Evolutionary conservation across 345 rosid species (phyloP), one percentile per base, ranked within the genome.

Genomic region (Kandelia obovata): DNA sequence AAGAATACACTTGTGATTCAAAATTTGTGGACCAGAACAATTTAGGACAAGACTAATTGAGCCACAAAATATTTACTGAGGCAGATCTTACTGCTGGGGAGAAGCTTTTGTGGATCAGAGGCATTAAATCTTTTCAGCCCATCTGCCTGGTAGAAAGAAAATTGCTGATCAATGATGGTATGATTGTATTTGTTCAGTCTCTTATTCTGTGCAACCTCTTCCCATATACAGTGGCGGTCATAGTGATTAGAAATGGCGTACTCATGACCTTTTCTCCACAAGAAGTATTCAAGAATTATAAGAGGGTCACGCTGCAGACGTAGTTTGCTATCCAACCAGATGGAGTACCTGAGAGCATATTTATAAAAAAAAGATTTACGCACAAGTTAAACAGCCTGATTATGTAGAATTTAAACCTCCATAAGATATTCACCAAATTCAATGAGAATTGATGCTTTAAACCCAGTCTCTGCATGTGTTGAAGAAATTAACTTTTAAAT

Each of bases 271-370:
- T 92, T 88, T 61, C 96, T 90, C 99, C 99, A 92, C 65, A 95
- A 78, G 71, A 95, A 87, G 82, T 92, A 90, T 61, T 95, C 99
- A 75, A 95, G 77, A 71, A 95, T 81, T 59, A 85, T 87, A 35
- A 86, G 76, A 58, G 99, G 99, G 65, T 95, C 99, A 59, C 83
- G 79, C 71, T 90, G 98, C 67, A 95, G 89, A 37, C 99, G 92
- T 58, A 95, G 75, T 78, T 95, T 92, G 89, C 99, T 95, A 74
- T 95, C 99, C 81, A 95, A 79, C 99, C 99, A 92, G 70, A 95
- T 95, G 17, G 99, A 95, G 81, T 95, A 95, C 84, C 97, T 95
- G 87, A 57, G 23, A 78, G 55, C 52, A 67, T 31, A 27, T 53
- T 58, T 2, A 63, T 17, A 60, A 16, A 30, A 52, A 67, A 51